Evolutionary conservation across 495 filamentous ascomycete species (phyloP), one percentile per base, ranked within the genome.

Genomic region (Bryoglossum gracile): DNA sequence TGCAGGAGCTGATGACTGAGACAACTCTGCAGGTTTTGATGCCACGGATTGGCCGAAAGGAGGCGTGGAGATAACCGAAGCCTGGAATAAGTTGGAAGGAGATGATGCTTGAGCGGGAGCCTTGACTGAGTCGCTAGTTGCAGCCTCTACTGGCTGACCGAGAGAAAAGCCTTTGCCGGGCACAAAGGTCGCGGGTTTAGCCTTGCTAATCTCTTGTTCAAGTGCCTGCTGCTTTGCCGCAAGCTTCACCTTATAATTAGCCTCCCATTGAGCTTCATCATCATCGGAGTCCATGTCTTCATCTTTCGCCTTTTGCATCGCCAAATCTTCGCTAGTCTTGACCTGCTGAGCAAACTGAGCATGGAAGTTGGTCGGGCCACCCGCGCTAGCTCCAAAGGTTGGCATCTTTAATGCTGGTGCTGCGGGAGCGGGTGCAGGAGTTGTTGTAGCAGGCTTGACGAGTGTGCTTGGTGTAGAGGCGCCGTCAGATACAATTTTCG

Each of bases 261-360:
- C 68, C 43, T 71, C 68, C 68, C 70, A 74, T 28, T 74, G 71
- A n/a, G 53, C 68, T 28, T 73, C 67, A 14, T 75, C 74, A 22
- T 76, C 73, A 11, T 77, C 76, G 0, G 71, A 76, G 49, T 79
- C 76, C 43, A 68, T 72, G 1, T 81, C 76, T 40, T 75, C 75
- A 1, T 65, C 71, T 56, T 74, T 80, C 39, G 74, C 73, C 57
- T 75, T 75, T 13, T 58, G 62, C 50, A 74, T 73, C 38, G 67
- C 66, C 30, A 72, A 66, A 26, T 64, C 62, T 18, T 51, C 42
- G 10, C 32, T 48, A 9, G 43, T 53, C 25, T 43, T 24, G 13
- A 40, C 35, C n/a, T 32, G 22, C 28, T 55, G 46, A 2, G 16
- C 6, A 52, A 65, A 68, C 33, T 65, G 62, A 11, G 53, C 43